These are phyloP conservation scores for Ogataea haglerorum DNA, from an alignment of 805 yeast genomes.

Conservation along the genomic window DNA sequence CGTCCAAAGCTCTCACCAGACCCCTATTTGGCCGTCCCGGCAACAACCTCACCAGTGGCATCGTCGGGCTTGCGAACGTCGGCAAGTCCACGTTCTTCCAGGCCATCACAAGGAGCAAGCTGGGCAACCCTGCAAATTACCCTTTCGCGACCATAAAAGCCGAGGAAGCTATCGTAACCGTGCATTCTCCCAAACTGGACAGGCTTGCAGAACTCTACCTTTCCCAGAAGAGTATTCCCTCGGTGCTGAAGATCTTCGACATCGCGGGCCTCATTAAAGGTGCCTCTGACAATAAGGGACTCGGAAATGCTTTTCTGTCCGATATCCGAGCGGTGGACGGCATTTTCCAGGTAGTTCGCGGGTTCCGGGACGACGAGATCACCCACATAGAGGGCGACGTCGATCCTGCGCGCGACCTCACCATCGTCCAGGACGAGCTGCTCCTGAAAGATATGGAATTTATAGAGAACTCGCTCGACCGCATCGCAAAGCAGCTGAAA, in stretches of 20 bases:
- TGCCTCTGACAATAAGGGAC: constrained; percentile 62
- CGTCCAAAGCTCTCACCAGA: constrained; percentile 1
- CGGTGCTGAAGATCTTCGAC: constrained; percentile 57
- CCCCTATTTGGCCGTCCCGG: constrained; percentile 34
- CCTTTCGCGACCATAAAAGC: constrained; percentile 80
- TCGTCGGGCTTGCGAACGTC: constrained; percentile 65
- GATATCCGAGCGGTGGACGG: constrained; percentile 73
- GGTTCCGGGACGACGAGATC: constrained; percentile 60
- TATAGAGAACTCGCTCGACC: constrained; percentile 58
- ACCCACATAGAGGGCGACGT: constrained; percentile 64
- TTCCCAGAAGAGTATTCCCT: constrained; percentile 50
- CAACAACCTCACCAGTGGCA: constrained; percentile 39
- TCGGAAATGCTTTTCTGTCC: constrained; percentile 69
- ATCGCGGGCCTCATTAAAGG: constrained; percentile 70
- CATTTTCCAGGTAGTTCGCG: constrained; percentile 64
- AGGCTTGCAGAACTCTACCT: constrained; percentile 44
- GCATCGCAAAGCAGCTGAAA: constrained; percentile 72
- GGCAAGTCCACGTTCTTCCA: constrained; percentile 58
- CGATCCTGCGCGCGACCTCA: constrained; percentile 61
- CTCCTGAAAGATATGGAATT: constrained; percentile 65
- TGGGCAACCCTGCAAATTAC: constrained; percentile 67
- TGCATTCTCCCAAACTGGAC: constrained; percentile 49
- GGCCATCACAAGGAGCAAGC: constrained; percentile 55
- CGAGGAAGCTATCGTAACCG: constrained; percentile 57
- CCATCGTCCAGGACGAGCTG: constrained; percentile 62